A percentile compares a stretch with the other conserved stretches of the same genome.
These are phyloP conservation scores for Alopecurus myosuroides DNA, from an alignment of 176 grass and related monocot species.

Conservation along the genomic window DNA sequence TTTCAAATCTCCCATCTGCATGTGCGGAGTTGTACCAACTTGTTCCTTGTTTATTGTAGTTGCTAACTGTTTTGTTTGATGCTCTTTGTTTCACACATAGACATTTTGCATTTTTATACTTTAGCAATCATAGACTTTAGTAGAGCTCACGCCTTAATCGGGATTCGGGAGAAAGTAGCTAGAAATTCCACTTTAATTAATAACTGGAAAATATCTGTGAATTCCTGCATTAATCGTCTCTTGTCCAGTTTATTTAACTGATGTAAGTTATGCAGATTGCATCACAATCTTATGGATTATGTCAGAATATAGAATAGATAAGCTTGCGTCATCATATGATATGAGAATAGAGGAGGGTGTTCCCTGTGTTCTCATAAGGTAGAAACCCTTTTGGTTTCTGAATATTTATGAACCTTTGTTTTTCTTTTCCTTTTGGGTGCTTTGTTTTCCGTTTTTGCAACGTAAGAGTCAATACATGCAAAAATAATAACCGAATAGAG, in stretches of 20 bases:
- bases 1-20: constrained; percentile 8
- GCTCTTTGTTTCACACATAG: not conserved
- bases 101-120: not conserved
- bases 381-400: not conserved
- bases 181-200: not conserved
- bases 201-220: not conserved
- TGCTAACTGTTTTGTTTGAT: not conserved
- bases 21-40: not conserved
- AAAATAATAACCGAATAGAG: not conserved
- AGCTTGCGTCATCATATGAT: not conserved
- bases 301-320: not conserved
- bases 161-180: not conserved
- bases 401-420: not conserved
- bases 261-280: not conserved
- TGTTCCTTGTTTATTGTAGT: not conserved
- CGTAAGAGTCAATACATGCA: not conserved
- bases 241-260: not conserved
- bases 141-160: not conserved
- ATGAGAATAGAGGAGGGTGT: not conserved
- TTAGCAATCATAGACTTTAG: not conserved
- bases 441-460: not conserved
- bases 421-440: not conserved
- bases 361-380: not conserved
- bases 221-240: not conserved
- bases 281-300: not conserved